Percentiles rank a stretch among this genome's conserved stretches.
Conservation (phyloP, 371 early-diverging fungal genomes). For the Mortierella sp. region DNA sequence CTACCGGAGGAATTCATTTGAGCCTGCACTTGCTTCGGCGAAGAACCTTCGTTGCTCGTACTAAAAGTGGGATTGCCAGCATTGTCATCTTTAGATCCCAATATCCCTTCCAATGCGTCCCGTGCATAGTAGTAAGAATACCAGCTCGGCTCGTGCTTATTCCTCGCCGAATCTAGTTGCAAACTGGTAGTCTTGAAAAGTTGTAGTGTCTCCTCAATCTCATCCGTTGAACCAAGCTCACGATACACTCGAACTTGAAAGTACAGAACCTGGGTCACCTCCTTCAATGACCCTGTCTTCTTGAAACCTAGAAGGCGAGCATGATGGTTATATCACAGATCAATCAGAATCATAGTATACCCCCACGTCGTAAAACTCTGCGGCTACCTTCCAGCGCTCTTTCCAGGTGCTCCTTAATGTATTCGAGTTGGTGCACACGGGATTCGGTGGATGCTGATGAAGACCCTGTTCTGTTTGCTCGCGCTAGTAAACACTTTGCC, state of each 20-base stretch:
- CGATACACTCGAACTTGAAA: slow-evolving; percentile 24
- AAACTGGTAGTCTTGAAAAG: slow-evolving; percentile 2
- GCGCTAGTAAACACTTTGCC: slow-evolving; percentile 33
- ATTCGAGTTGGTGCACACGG: not conserved
- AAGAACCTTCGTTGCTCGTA: not conserved
- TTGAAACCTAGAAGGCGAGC: slow-evolving; percentile 18
- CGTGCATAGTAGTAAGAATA: slow-evolving; percentile 38
- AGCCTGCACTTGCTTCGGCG: not conserved
- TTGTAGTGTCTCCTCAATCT: slow-evolving; percentile 4
- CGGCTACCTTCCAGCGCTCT: slow-evolving; percentile 11
- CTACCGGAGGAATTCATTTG: not conserved
- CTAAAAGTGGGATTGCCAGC: too few relatives aligned
- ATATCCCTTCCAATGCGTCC: slow-evolving; percentile 32
- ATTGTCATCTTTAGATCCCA: slow-evolving; percentile 4
- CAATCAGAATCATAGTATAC: too few relatives aligned
- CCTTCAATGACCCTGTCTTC: slow-evolving; percentile 20
- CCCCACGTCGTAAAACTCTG: too few relatives aligned
- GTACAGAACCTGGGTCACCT: slow-evolving; percentile 34
- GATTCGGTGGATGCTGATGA: not conserved
- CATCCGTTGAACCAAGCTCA: slow-evolving; percentile 5
- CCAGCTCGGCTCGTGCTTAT: slow-evolving; percentile 37
- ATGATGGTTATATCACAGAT: not conserved
- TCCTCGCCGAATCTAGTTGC: slow-evolving; percentile 7
- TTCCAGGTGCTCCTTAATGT: slow-evolving; percentile 7
- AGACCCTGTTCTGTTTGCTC: not conserved